Evolutionary conservation across 2,329 filamentous ascomycete species (phyloP), one percentile per base, ranked within the genome.

Genomic region (Davidsoniella australis): DNA sequence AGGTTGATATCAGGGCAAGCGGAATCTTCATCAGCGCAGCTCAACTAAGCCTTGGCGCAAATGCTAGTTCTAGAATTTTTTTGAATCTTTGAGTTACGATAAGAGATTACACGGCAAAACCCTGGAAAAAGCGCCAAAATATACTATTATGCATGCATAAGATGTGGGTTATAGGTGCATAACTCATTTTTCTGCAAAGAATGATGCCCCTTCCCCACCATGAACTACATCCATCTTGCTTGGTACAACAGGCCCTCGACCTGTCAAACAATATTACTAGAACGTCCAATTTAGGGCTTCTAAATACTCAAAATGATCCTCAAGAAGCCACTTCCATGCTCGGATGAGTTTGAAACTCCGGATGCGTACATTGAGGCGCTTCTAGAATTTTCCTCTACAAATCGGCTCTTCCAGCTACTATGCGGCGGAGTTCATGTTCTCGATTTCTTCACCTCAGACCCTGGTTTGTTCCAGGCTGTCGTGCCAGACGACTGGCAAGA

Each of bases 401-500:
- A 82, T 42, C 75, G 80, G 48, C 70, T 86, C 1, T 87, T 95
- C 57, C 82, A 85, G 56, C 85, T 85, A 23, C 72, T 98, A n/a
- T 94, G 87, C 60, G 91, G 91, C 48, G 88, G 89, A n/a, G 85
- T 96, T 1, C 91, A 98, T 61, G 88, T 98, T 54, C 72, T 96
- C 50, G 91, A 98, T 62, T 96, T 98, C 65, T 86, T 95, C 66
- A 95, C 87, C 2, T 76, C 78, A 40, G 76, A 86, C 44, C 85
- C 86, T 4, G 82, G 86, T 55, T 72, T 95, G 0, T 98, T 94
- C 62, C 76, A 82, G 47, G 71, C 74, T 1, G 73, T 89, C 1
- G 64, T 98, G 1, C 85, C 87, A 0, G 62, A 73, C 53, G 79
- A 87, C 63, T 98, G 91, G 91, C 77, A 85, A 55, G 60, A 69